These are phyloP conservation scores for Maudiozyma barnettii DNA, from an alignment of 805 yeast species.

Conservation along the genomic window DNA sequence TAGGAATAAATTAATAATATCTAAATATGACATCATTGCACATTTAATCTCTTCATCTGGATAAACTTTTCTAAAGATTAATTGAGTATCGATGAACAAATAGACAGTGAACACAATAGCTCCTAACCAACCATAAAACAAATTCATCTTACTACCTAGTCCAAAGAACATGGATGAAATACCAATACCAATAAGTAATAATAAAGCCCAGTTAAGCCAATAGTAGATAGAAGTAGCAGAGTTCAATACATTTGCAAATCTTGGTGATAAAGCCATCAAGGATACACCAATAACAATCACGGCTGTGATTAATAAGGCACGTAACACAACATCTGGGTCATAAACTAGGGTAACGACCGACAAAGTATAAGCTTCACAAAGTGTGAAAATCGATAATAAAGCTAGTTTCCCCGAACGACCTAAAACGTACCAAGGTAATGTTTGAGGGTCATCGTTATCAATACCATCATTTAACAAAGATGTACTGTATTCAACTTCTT, in stretches of 20 bases:
- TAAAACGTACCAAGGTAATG: constrained; percentile 25
- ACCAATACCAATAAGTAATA: constrained; percentile 65
- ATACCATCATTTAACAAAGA: constrained; percentile 1
- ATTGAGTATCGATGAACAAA: constrained; percentile 72
- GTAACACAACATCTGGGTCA: constrained; percentile 54
- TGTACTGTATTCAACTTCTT: constrained; percentile 35
- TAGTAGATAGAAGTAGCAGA: constrained; percentile 29
- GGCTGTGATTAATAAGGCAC: constrained; percentile 61
- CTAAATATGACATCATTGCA: constrained; percentile 69
- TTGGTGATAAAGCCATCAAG: constrained; percentile 63
- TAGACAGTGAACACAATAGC: constrained; percentile 66
- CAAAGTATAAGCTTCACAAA: constrained; percentile 63
- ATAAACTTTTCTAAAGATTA: constrained; percentile 60
- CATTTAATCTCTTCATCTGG: constrained; percentile 84
- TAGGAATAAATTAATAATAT: constrained; percentile 70
- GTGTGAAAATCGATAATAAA: constrained; percentile 56
- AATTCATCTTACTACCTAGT: constrained; percentile 49
- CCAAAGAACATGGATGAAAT: constrained; percentile 56
- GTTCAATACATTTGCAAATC: constrained; percentile 19
- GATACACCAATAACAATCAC: constrained; percentile 71
- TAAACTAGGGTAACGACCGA: constrained; percentile 58
- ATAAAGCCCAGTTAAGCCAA: constrained; percentile 43
- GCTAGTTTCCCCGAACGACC: constrained; percentile 31
- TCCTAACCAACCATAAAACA: constrained; percentile 62
- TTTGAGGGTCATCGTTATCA: background rate